These are phyloP conservation scores for Schoenoplectus triqueter DNA, from an alignment of 202 grass and related monocot genomes.

Conservation along the genomic window DNA sequence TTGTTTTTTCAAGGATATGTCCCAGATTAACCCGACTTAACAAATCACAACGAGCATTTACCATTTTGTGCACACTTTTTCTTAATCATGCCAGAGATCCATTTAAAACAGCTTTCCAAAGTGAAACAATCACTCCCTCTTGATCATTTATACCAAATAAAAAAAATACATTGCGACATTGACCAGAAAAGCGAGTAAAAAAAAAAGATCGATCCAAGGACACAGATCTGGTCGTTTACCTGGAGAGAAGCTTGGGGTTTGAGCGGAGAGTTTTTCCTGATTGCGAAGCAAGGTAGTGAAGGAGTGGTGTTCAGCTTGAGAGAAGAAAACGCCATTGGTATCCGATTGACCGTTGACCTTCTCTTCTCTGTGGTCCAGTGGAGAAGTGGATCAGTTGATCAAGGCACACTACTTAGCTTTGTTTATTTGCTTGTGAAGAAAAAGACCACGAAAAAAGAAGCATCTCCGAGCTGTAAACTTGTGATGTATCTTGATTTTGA, in stretches of 20 bases:
- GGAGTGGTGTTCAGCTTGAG: neutral
- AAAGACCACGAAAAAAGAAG: neutral
- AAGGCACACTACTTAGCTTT: neutral
- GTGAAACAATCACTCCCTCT: neutral
- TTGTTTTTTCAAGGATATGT: neutral
- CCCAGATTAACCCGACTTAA: neutral
- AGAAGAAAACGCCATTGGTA: conserved; percentile 44
- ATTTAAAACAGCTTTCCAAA: neutral
- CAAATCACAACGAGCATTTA: neutral
- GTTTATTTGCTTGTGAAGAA: neutral
- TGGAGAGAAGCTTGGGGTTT: conserved; percentile 26
- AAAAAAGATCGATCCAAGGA: neutral
- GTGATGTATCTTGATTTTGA: no score
- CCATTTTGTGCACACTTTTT: no score
- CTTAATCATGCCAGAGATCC: no score
- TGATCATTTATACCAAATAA: neutral
- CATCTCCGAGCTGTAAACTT: neutral
- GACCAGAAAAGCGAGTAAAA: neutral
- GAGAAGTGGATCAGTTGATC: neutral
- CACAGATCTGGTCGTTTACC: conserved; percentile 32
- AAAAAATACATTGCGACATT: no score
- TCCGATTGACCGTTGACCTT: neutral
- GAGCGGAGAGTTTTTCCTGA: neutral
- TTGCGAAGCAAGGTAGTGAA: neutral
- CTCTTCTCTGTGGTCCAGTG: no score